phyloP scores from a whole-genome alignment of 768 basidiomycete genomes.

The Mycena haematopus region DNA sequence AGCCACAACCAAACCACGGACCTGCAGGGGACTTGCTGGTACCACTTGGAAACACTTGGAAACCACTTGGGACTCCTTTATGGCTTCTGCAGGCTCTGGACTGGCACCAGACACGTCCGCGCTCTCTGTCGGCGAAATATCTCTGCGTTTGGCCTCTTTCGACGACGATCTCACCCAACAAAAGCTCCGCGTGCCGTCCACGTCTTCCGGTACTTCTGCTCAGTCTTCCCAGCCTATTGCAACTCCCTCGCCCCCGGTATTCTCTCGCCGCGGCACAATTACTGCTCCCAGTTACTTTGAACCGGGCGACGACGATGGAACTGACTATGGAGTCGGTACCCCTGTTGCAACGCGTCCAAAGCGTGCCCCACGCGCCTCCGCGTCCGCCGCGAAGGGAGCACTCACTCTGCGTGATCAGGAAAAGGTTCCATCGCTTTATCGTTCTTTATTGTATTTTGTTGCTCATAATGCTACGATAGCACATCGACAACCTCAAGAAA shows the following conservation, averaged over 20 bases:
- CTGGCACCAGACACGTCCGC: slow-evolving; percentile 7
- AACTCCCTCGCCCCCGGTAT: slow-evolving; percentile 29
- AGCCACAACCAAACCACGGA: too few species aligned
- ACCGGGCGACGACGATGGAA: slow-evolving; percentile 18
- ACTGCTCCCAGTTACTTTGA: slow-evolving; percentile 26
- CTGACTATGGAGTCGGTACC: slow-evolving; percentile 50
- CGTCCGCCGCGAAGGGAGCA: slow-evolving; percentile 50
- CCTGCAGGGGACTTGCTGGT: too few species aligned
- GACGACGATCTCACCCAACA: slow-evolving; percentile 25
- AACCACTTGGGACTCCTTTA: too few species aligned
- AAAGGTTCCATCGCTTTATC: slow-evolving; percentile 63
- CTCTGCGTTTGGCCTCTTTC: slow-evolving; percentile 30
- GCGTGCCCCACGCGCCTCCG: slow-evolving; percentile 45
- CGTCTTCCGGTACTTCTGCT: slow-evolving; percentile 28
- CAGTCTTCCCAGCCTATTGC: slow-evolving; percentile 28
- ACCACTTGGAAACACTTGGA: too few species aligned
- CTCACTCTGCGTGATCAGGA: slow-evolving; percentile 95
- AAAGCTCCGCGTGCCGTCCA: slow-evolving; percentile 30
- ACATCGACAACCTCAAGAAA: slow-evolving; percentile 94
- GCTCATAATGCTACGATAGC: slow-evolving; percentile 51
- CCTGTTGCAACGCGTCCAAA: slow-evolving; percentile 55
- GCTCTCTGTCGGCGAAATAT: slow-evolving; percentile 19
- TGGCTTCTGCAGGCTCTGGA: slow-evolving; percentile 5
- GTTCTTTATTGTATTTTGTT: background rate
- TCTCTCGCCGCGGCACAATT: slow-evolving; percentile 23